Percentiles rank a stretch among this genome's conserved stretches.
These are phyloP conservation scores for Wickerhamomyces queroliae DNA, from an alignment of 805 yeast genomes.

Conservation along the genomic window DNA sequence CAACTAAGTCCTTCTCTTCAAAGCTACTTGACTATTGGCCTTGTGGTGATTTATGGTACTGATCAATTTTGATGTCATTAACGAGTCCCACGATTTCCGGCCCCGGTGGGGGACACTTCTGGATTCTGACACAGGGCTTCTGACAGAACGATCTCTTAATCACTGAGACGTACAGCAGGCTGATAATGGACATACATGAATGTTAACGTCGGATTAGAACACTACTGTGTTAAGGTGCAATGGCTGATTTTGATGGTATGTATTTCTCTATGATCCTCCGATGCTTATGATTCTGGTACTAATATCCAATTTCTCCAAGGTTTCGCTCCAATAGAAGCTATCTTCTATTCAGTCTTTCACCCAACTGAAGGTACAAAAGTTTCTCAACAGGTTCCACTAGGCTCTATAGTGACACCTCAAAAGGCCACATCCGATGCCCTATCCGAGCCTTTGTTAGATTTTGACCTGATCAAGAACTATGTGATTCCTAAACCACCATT, in stretches of 20 bases:
- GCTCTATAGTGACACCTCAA: constrained; percentile 42
- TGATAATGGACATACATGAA: too few relatives aligned
- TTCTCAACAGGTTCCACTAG: constrained; percentile 83
- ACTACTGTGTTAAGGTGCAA: too few relatives aligned
- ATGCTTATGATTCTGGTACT: not conserved
- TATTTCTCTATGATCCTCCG: not conserved
- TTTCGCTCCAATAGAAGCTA: constrained; percentile 81
- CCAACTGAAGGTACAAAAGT: constrained; percentile 95
- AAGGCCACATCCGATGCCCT: constrained; percentile 24
- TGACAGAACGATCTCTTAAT: too few relatives aligned
- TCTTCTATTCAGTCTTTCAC: constrained; percentile 88
- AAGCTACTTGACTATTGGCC: too few relatives aligned
- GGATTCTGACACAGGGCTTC: too few relatives aligned
- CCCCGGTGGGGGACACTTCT: too few relatives aligned
- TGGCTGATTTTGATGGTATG: not conserved
- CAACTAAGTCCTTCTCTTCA: too few relatives aligned
- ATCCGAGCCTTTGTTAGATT: constrained; percentile 51
- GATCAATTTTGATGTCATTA: too few relatives aligned
- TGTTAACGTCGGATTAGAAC: too few relatives aligned
- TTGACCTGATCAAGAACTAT: constrained; percentile 83
- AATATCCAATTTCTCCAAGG: constrained; percentile 36
- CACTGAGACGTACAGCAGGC: too few relatives aligned
- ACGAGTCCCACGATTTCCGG: too few relatives aligned
- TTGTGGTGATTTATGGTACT: too few relatives aligned
- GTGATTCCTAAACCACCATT: constrained; percentile 90